phyloP scores from a whole-genome alignment of 2,329 filamentous ascomycete species.

The Ceratocystis huliohia region DNA sequence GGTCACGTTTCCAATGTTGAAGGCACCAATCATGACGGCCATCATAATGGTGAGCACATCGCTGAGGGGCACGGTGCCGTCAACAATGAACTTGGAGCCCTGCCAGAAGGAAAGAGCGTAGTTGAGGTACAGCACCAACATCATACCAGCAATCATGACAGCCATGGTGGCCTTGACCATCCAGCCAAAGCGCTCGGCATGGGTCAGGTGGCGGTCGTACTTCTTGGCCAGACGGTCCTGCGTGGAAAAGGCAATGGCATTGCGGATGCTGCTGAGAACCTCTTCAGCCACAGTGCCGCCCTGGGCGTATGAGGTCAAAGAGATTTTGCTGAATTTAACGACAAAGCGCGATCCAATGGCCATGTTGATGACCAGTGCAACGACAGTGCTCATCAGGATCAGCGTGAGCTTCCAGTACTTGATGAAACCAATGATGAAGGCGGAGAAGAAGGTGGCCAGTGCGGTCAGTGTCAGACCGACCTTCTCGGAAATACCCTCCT shows the following conservation, averaged over 20 bases:
- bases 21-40: slow-evolving; percentile 84
- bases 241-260: slow-evolving; percentile 83
- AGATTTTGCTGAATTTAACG: slow-evolving; percentile 66
- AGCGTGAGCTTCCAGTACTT: slow-evolving; percentile 88
- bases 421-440: slow-evolving; percentile 81
- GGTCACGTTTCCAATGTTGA: slow-evolving; percentile 75
- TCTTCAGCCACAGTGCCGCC: slow-evolving; percentile 88
- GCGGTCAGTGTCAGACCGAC: slow-evolving; percentile 65
- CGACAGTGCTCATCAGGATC: slow-evolving; percentile 70
- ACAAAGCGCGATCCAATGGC: slow-evolving; percentile 60
- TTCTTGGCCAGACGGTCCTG: slow-evolving; percentile 81
- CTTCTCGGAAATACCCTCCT: slow-evolving; percentile 89
- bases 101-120: slow-evolving; percentile 85
- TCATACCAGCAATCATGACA: slow-evolving; percentile 72
- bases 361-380: slow-evolving; percentile 69
- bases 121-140: slow-evolving; percentile 72
- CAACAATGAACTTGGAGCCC: slow-evolving; percentile 61
- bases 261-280: slow-evolving; percentile 84
- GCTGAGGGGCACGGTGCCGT: slow-evolving; percentile 51
- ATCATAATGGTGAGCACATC: slow-evolving; percentile 75
- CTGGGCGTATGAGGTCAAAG: slow-evolving; percentile 64
- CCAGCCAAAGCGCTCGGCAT: slow-evolving; percentile 64
- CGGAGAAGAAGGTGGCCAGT: slow-evolving; percentile 69
- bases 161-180: slow-evolving; percentile 61
- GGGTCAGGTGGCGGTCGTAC: slow-evolving; percentile 63